A percentile compares a stretch with the other conserved stretches of the same genome.
phyloP scores from a whole-genome alignment of 208 protist genomes.

The Trypanosoma conorhini region DNA sequence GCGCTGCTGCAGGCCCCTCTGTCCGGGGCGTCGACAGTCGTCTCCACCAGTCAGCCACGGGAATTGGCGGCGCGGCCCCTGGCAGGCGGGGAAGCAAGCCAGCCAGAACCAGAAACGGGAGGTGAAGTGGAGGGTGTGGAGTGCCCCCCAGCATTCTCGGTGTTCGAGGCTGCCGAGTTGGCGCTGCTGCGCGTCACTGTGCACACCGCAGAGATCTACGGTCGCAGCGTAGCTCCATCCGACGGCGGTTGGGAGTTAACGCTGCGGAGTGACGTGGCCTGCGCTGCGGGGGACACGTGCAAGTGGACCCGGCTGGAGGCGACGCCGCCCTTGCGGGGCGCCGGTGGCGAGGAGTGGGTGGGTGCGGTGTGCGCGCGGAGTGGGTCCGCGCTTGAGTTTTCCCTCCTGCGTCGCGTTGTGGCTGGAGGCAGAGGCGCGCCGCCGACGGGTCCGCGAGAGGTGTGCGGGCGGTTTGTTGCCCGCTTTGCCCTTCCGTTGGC shows the following conservation, averaged over 20 bases:
- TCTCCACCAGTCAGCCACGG: background rate
- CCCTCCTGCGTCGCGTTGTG: background rate
- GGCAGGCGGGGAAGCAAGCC: background rate
- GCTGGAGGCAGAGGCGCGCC: background rate
- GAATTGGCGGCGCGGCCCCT: background rate
- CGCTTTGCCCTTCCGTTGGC: background rate
- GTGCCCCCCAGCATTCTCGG: background rate
- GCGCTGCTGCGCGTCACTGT: background rate
- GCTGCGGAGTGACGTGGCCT: constrained; percentile 1
- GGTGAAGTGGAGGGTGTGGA: background rate
- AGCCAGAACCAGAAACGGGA: background rate
- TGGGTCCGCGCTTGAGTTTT: background rate
- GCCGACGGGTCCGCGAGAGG: background rate
- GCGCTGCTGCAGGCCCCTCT: background rate
- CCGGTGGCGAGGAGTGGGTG: background rate
- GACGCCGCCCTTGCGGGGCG: background rate
- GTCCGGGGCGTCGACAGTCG: background rate
- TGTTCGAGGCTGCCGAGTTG: background rate
- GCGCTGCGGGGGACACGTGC: background rate
- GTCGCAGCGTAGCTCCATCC: background rate
- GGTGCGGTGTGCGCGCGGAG: constrained; percentile 13
- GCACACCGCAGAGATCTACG: constrained; percentile 6
- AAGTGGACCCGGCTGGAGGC: constrained; percentile 4
- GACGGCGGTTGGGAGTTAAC: constrained; percentile 1
- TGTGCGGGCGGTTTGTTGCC: constrained; percentile 5